Evolutionary conservation across 257 asterid species (phyloP).

Genomic region (Fraxinus excelsior): DNA sequence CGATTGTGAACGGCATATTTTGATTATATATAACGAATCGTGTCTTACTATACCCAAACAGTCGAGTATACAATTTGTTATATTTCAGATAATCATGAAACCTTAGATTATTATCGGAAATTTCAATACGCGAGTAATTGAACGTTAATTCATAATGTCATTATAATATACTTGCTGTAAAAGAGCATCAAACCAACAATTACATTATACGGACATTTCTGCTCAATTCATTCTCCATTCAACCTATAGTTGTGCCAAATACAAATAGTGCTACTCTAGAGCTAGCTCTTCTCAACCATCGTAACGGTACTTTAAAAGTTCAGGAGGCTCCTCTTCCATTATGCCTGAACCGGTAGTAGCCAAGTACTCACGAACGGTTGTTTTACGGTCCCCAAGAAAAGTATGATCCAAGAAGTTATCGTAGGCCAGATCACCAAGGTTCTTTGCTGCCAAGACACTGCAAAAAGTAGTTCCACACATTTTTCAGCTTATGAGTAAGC

Average conservation of each 20-base stretch:
- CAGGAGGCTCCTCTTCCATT: slow-evolving; percentile 95
- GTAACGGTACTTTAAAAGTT: slow-evolving; percentile 59
- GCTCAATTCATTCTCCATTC: not conserved
- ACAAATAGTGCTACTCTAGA: not conserved
- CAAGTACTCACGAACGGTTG: slow-evolving; percentile 78
- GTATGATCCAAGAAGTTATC: slow-evolving; percentile 86
- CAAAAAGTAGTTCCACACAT: slow-evolving; percentile 23
- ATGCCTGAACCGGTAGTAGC: slow-evolving; percentile 66
- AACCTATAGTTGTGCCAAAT: not conserved
- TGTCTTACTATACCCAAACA: too few relatives aligned
- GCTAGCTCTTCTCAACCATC: slow-evolving; percentile 56
- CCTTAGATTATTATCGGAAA: too few relatives aligned
- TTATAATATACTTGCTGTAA: too few relatives aligned
- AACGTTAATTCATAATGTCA: too few relatives aligned
- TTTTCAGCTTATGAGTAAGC: slow-evolving; percentile 18
- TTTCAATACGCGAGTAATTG: too few relatives aligned
- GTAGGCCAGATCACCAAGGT: slow-evolving; percentile 66
- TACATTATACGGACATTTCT: not conserved
- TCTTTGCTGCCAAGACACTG: slow-evolving; percentile 93
- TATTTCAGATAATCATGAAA: too few relatives aligned
- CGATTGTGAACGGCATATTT: too few relatives aligned
- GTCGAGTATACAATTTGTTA: too few relatives aligned
- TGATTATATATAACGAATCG: too few relatives aligned
- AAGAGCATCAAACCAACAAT: too few relatives aligned
- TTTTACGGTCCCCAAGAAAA: slow-evolving; percentile 83